Base-by-base conservation (phyloP, 805 yeast species). In the Candida ortonii region DNA sequence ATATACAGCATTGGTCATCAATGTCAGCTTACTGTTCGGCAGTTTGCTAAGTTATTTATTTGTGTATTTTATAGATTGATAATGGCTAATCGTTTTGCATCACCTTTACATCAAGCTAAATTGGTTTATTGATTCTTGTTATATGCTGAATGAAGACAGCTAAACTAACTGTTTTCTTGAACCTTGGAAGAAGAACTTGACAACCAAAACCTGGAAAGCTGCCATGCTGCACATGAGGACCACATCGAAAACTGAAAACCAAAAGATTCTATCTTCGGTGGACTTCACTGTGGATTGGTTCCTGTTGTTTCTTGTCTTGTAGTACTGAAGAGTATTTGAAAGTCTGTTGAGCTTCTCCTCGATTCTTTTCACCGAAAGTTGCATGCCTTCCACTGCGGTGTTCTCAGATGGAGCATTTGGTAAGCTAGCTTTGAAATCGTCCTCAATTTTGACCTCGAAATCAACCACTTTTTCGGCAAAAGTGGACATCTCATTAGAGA, bases 221-320 rank as follows among this genome's bases (percentile, higher is more conserved):
- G 87, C 84, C 84, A 84, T 77, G 22, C 78, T 79, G 29, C 73
- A 71, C 76, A 79, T 76, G 50, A 80, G 64, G 34, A 74, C 52
- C 19, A 80, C 78, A 50, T 78, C 86, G 48, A 77, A 70, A 16
- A 78, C 58, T n/a, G 85, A 78, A 49, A 80, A 79, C 66, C 73
- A 70, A 42, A 74, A 73, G 40, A 80, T 78, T 59, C 86, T 67
- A 7, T 67, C 56, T 49, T 76, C 82, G 4, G 86, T 80, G 11
- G 82, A 74, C 47, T 67, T 70, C 32, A 81, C 87, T 23, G 88
- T 81, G 34, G 82, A 76, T 75, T 86, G 93, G 65, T 90, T 90
- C 65, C 97, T 76, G 65, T 78, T 78, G 62, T 85, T 90, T 67
- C 98, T 81, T 9, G 94, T 80, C 63, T 80, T 84, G 70, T 89